Conservation (phyloP, 345 rosid genomes). For the Ceriops tagal region DNA sequence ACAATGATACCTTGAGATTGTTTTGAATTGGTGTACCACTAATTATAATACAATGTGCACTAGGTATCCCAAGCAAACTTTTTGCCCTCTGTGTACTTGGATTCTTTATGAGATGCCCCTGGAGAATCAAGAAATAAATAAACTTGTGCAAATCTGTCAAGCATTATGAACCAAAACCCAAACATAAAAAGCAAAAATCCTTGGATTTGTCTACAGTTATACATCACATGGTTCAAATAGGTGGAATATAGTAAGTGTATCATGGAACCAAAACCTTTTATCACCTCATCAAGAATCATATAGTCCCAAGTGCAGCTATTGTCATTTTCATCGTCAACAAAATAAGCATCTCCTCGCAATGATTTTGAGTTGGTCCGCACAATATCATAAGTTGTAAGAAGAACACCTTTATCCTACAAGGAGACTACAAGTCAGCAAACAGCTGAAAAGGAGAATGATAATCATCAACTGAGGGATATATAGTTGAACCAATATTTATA, state of each 20-base stretch:
- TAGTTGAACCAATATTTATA: neutral
- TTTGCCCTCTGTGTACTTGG: slow-evolving; percentile 97
- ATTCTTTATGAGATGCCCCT: slow-evolving; percentile 98
- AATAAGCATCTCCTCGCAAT: slow-evolving; percentile 48
- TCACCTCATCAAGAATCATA: slow-evolving; percentile 97
- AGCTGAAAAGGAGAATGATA: slow-evolving; percentile 7
- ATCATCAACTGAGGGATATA: neutral
- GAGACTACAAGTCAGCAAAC: slow-evolving; percentile 11
- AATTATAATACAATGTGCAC: slow-evolving; percentile 79
- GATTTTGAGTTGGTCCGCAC: slow-evolving; percentile 82
- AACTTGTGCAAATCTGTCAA: neutral
- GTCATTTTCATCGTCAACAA: slow-evolving; percentile 47
- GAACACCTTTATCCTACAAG: slow-evolving; percentile 80
- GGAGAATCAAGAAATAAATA: slow-evolving; percentile 1
- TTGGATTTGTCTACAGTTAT: neutral
- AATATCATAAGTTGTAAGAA: slow-evolving; percentile 89
- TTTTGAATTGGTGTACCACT: slow-evolving; percentile 98
- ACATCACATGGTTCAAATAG: neutral
- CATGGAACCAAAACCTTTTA: neutral
- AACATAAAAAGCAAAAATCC: neutral
- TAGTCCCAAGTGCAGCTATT: slow-evolving; percentile 79
- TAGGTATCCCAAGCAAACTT: slow-evolving; percentile 92
- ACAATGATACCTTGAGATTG: slow-evolving; percentile 74
- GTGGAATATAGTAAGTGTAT: neutral
- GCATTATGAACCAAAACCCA: too few species aligned